phyloP scores from a whole-genome alignment of 2,329 filamentous ascomycete species.

The Xylariaceae sp. region DNA sequence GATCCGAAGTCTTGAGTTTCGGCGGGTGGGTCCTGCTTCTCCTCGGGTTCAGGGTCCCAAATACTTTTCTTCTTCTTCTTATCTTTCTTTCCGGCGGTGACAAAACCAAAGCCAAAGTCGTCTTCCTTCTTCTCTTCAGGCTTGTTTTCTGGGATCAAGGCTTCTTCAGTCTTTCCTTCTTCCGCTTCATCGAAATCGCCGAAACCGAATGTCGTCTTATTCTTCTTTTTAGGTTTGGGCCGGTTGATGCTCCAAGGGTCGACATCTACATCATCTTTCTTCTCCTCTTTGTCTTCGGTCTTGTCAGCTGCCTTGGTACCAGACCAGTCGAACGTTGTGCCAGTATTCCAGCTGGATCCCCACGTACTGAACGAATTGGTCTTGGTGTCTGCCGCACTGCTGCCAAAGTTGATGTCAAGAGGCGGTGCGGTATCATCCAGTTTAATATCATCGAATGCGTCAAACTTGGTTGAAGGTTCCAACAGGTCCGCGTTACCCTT shows the following conservation, averaged over 20 bases:
- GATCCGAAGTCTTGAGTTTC: constrained; percentile 36
- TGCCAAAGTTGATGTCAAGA: constrained; percentile 61
- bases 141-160: constrained; percentile 30
- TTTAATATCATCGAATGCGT: constrained; percentile 73
- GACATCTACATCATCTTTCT: constrained; percentile 50
- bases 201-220: constrained; percentile 54
- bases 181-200: constrained; percentile 50
- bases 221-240: constrained; percentile 61
- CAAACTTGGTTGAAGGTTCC: constrained; percentile 48
- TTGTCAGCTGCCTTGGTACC: constrained; percentile 42
- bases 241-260: constrained; percentile 59
- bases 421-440: constrained; percentile 66
- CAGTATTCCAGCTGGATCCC: constrained; percentile 66
- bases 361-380: constrained; percentile 61
- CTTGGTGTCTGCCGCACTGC: constrained; percentile 46
- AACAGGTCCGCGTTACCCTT: constrained; percentile 53
- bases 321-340: constrained; percentile 52
- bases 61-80: constrained; percentile 50
- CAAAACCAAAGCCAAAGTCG: constrained; percentile 36
- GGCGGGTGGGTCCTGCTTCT: constrained; percentile 40
- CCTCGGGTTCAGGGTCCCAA: constrained; percentile 46
- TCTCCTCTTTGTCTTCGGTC: constrained; percentile 49
- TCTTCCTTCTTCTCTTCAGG: constrained; percentile 43
- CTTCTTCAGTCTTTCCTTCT: constrained; percentile 46
- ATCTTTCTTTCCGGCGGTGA: constrained; percentile 31